Conservation (phyloP, 2,329 filamentous ascomycete species). For the Curvularia lunata region DNA sequence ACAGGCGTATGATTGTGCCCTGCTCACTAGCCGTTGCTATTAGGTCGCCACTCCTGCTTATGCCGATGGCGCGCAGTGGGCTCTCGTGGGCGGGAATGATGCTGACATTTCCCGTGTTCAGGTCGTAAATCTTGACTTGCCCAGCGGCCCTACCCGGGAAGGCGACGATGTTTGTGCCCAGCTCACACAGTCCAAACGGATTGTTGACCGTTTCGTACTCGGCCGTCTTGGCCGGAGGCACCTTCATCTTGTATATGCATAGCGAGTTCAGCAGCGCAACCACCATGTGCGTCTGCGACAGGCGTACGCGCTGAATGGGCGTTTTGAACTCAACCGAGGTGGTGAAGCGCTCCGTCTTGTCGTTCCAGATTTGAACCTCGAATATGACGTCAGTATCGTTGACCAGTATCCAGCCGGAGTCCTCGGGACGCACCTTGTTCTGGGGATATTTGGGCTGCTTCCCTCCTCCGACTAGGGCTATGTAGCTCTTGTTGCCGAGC, state of each 20-base stretch:
- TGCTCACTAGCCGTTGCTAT: constrained; percentile 91
- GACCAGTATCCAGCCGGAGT: constrained; percentile 36
- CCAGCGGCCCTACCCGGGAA: constrained; percentile 88
- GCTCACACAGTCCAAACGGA: constrained; percentile 76
- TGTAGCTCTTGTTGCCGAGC: constrained; percentile 84
- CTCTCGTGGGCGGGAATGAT: constrained; percentile 92
- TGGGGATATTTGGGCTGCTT: constrained; percentile 83
- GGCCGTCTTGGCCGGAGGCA: constrained; percentile 71
- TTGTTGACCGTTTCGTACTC: constrained; percentile 89
- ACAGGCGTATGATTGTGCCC: constrained; percentile 89
- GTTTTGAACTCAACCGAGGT: constrained; percentile 81
- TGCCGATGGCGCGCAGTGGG: constrained; percentile 75
- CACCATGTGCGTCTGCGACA: constrained; percentile 77
- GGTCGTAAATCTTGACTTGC: constrained; percentile 86
- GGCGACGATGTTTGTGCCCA: constrained; percentile 74
- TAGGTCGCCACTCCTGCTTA: constrained; percentile 80
- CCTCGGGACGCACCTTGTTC: constrained; percentile 69
- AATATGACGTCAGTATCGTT: constrained; percentile 36
- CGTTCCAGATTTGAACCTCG: constrained; percentile 88
- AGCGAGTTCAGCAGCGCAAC: constrained; percentile 83
- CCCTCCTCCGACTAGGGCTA: constrained; percentile 89
- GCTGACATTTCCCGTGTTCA: constrained; percentile 80
- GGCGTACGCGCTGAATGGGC: constrained; percentile 77
- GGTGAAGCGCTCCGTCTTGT: constrained; percentile 75
- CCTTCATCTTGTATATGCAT: constrained; percentile 79